Evolutionary conservation across 2,329 filamentous ascomycete genomes (phyloP).

Genomic region (Alternaria hordeiaustralica): DNA sequence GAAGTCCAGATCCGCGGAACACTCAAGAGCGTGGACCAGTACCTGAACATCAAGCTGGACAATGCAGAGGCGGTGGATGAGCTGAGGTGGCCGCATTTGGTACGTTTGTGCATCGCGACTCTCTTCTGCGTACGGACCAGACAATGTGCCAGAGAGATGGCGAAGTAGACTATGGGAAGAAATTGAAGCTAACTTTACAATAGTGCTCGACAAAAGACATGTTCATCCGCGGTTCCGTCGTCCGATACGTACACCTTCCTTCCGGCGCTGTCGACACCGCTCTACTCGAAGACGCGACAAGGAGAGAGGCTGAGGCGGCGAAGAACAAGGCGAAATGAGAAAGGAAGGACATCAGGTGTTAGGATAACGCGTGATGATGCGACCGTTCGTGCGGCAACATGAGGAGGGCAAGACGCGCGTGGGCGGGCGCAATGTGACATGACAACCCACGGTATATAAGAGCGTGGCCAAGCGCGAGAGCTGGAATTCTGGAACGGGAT

Average conservation of each 20-base stretch:
- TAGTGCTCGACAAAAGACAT: slow-evolving; percentile 89
- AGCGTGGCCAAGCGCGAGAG: background rate
- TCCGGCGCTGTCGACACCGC: slow-evolving; percentile 82
- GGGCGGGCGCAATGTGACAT: background rate
- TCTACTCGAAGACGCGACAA: slow-evolving; percentile 82
- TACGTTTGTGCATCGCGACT: slow-evolving; percentile 46
- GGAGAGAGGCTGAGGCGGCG: slow-evolving; percentile 45
- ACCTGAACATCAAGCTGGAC: slow-evolving; percentile 98
- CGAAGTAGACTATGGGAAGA: background rate
- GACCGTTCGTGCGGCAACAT: background rate
- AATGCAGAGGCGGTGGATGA: slow-evolving; percentile 93
- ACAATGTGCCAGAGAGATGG: background rate
- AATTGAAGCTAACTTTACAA: background rate
- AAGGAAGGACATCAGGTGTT: background rate
- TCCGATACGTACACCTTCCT: slow-evolving; percentile 89
- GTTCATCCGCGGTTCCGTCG: slow-evolving; percentile 92
- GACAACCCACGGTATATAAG: background rate
- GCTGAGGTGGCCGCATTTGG: slow-evolving; percentile 91
- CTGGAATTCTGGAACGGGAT: background rate
- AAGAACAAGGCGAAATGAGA: slow-evolving; percentile 48
- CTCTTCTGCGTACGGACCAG: background rate
- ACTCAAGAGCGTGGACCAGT: slow-evolving; percentile 97
- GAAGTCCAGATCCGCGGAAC: slow-evolving; percentile 96
- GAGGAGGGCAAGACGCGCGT: background rate
- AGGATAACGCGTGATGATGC: background rate